These are phyloP conservation scores for Tricholoma sp. DNA, from an alignment of 768 basidiomycete genomes.

Conservation along the genomic window DNA sequence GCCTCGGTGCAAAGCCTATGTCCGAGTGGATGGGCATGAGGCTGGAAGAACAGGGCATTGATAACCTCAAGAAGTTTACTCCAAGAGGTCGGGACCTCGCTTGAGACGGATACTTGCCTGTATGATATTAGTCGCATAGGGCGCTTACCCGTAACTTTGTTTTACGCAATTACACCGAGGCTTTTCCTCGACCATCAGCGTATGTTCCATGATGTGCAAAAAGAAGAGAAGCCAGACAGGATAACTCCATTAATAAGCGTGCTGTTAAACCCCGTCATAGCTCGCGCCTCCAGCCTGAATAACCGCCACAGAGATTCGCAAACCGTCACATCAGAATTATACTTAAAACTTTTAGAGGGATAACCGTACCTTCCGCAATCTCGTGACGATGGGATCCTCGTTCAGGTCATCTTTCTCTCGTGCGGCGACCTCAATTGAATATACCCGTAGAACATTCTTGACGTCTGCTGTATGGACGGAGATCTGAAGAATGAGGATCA, in stretches of 20 bases:
- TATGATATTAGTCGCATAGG: not conserved
- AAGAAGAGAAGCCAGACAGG: constrained; percentile 3
- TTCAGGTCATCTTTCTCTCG: constrained; percentile 78
- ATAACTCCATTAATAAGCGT: constrained; percentile 7
- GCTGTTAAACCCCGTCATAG: constrained; percentile 72
- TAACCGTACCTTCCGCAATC: constrained; percentile 69
- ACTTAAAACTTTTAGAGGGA: constrained; percentile 6
- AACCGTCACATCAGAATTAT: constrained; percentile 10
- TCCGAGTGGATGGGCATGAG: constrained; percentile 89
- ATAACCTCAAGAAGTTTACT: constrained; percentile 47
- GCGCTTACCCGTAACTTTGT: not conserved
- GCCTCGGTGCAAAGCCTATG: constrained; percentile 71
- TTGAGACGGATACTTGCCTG: constrained; percentile 1
- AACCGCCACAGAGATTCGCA: constrained; percentile 14
- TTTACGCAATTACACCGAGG: not conserved
- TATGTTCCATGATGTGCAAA: constrained; percentile 10
- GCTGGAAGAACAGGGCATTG: constrained; percentile 64
- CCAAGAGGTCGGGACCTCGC: constrained; percentile 5
- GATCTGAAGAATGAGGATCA: constrained; percentile 50
- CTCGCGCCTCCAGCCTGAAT: constrained; percentile 80
- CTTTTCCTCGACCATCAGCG: not conserved
- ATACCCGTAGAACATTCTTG: constrained; percentile 71
- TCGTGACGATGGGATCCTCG: constrained; percentile 79
- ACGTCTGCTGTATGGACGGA: constrained; percentile 90
- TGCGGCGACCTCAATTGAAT: constrained; percentile 86